Percentiles rank a stretch among this genome's conserved stretches.
phyloP scores from a whole-genome alignment of 2,329 filamentous ascomycete species.

The Arthroderma uncinatum region DNA sequence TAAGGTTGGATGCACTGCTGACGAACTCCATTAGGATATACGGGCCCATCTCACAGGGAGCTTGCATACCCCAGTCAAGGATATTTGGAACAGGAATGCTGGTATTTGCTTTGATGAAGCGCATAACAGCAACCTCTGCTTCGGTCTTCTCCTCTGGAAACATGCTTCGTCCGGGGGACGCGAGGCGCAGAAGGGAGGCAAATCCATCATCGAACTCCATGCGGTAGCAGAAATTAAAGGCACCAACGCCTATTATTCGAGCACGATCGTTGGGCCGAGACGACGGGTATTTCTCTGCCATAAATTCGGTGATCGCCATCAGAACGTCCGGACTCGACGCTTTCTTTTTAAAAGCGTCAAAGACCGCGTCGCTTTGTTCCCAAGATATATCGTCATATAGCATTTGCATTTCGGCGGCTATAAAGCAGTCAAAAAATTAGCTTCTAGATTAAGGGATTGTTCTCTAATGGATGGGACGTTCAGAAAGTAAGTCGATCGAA shows the following conservation, averaged over 20 bases:
- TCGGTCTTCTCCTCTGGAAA: slow-evolving; percentile 21
- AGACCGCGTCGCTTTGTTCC: neutral
- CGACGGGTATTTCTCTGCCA: neutral
- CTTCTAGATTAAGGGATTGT: no score
- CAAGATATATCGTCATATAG: slow-evolving; percentile 1
- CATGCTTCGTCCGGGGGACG: slow-evolving; percentile 13
- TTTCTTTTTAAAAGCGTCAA: slow-evolving; percentile 1
- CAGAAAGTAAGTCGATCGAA: no score
- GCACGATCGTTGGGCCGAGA: neutral
- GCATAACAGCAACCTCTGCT: slow-evolving; percentile 15
- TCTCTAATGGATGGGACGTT: no score
- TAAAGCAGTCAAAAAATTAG: neutral
- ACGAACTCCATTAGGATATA: slow-evolving; percentile 30
- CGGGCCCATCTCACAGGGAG: slow-evolving; percentile 19
- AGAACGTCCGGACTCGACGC: neutral
- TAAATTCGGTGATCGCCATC: neutral
- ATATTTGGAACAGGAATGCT: slow-evolving; percentile 15
- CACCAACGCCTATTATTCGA: slow-evolving; percentile 11
- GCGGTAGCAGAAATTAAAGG: slow-evolving; percentile 18
- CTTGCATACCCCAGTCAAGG: slow-evolving; percentile 16
- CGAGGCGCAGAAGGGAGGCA: slow-evolving; percentile 17
- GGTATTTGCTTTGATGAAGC: slow-evolving; percentile 14
- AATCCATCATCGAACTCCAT: slow-evolving; percentile 16
- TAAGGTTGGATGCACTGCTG: slow-evolving; percentile 17
- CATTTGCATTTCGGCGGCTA: neutral